Evolutionary conservation across 345 rosid species (phyloP), one percentile per base, ranked within the genome.

Genomic region (Eucalyptus polyanthemos): DNA sequence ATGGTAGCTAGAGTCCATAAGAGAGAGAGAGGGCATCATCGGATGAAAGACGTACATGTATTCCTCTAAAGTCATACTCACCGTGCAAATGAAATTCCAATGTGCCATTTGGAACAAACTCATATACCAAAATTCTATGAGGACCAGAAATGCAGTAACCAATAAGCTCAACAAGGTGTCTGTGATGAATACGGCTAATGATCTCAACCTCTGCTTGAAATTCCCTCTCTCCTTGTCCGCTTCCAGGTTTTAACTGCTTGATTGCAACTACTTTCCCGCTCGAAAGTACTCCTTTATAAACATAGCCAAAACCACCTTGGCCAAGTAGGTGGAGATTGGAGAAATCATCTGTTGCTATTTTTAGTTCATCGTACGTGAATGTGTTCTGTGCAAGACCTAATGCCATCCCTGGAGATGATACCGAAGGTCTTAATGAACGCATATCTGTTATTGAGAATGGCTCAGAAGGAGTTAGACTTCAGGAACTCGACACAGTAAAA

Each of bases 231-330:
- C 95, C 97, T 90, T 94, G 97, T 42, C 93, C 89, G 88, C 97
- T 94, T 29, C 93, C 96, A 34, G 95, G 88, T 92, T 94, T 95
- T 81, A 96, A 93, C 92, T 93, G 58, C 5, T 95, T 96, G n/a
- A 96, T 56, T 14, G 98, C 98, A 27, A 95, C 96, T 86, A 88
- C 88, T 60, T 91, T 94, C 67, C 97, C 94, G 81, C 93, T 90
- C 29, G 88, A 53, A 89, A 95, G 95, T 67, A 94, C 93, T 90
- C 97, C 98, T 90, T 95, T 34, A 67, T 95, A 95, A 65, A 95
- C 97, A 90, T 93, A 94, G 90, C 96, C 97, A 92, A 93, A 95
- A 88, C 98, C 98, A 88, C 98, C 97, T 93, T 95, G 95, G 86
- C 98, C 97, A 81, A 96, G 89, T 5, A 95, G 92, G 88, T 94